Percentiles rank a stretch among this genome's conserved stretches.
phyloP scores from a whole-genome alignment of 257 asterid genomes.

The Petunia secreta region DNA sequence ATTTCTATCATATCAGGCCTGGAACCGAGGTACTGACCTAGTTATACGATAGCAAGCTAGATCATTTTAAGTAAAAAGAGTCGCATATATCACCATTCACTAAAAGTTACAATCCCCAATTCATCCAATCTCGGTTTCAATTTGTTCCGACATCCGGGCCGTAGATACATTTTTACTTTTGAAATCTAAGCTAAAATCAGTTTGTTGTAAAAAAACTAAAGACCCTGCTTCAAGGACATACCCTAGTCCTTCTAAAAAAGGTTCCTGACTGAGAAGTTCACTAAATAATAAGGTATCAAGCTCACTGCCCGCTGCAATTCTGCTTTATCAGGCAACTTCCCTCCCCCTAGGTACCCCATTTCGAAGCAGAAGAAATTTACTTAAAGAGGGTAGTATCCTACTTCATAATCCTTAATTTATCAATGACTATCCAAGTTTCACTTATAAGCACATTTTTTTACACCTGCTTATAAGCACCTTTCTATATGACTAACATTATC shows the following conservation, averaged over 20 bases:
- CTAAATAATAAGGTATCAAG: no score
- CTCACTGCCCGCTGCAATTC: neutral
- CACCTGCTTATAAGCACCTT: neutral
- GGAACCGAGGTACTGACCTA: neutral
- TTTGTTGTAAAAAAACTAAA: neutral
- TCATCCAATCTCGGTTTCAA: neutral
- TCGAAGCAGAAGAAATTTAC: neutral
- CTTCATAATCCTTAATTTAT: conserved; percentile 6
- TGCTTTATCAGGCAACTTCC: conserved; percentile 14
- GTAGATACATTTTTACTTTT: neutral
- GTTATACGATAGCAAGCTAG: neutral
- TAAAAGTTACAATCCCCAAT: neutral
- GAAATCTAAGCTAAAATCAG: neutral
- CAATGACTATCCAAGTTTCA: conserved; percentile 1
- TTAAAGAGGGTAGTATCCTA: conserved; percentile 16
- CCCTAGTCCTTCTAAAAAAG: no score
- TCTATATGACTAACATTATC: neutral
- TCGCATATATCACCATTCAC: neutral
- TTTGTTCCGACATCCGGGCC: neutral
- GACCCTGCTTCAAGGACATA: neutral
- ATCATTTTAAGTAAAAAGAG: neutral
- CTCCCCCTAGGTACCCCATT: conserved; percentile 4
- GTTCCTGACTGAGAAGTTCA: no score
- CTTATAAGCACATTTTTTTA: neutral
- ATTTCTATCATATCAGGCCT: neutral